A percentile compares a stretch with the other conserved stretches of the same genome.
Evolutionary conservation across 345 rosid species (phyloP).

Genomic region (Syzygium aqueum): DNA sequence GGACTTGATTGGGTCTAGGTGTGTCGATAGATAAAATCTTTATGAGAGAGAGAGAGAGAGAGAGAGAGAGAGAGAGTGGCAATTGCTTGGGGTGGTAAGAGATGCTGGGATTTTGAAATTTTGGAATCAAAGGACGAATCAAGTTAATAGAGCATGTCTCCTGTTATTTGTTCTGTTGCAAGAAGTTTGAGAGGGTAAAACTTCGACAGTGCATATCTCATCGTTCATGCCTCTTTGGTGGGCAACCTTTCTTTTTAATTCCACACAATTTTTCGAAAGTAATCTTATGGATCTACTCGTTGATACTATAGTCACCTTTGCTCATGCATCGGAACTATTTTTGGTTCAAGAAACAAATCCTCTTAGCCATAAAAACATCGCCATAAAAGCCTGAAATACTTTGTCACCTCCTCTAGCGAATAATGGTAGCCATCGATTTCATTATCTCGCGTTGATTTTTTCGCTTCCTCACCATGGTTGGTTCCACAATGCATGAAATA

Average conservation of each 20-base stretch:
- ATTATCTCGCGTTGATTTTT: not conserved
- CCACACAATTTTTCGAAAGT: not conserved
- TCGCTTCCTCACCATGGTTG: not conserved
- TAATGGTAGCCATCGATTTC: not conserved
- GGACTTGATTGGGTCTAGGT: not conserved
- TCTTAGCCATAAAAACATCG: not conserved
- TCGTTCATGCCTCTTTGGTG: not conserved
- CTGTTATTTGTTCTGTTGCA: not conserved
- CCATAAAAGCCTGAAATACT: not conserved
- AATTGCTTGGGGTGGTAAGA: not conserved
- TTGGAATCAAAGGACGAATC: not conserved
- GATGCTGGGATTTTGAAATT: not conserved
- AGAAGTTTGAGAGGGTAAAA: not conserved
- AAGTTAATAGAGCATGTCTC: not conserved
- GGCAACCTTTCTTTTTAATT: not conserved
- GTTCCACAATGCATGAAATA: not conserved
- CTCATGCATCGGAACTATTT: not conserved
- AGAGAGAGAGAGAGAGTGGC: not conserved
- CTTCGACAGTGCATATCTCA: not conserved
- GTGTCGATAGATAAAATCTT: not conserved
- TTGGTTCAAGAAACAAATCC: not conserved
- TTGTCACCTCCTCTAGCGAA: not conserved
- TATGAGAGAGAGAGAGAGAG: not conserved
- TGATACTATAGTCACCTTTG: not conserved
- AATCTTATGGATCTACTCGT: not conserved